Percentiles rank a stretch among this genome's conserved stretches.
phyloP scores from a whole-genome alignment of 23 red algal genomes.

The Gracilaria gracilis region DNA sequence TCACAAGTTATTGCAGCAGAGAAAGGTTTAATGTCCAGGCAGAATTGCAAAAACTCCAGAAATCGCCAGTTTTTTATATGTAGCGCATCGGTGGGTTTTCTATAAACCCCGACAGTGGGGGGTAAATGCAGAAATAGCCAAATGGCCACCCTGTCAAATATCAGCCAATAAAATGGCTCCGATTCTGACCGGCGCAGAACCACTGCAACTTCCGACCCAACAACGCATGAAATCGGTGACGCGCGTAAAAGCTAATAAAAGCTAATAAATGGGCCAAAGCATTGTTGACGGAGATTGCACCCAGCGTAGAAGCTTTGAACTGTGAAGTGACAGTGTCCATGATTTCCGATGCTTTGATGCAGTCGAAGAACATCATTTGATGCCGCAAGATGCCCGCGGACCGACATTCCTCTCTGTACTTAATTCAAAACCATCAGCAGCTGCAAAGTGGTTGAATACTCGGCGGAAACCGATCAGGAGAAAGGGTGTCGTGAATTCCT shows the following conservation, averaged over 20 bases:
- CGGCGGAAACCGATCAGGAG: neutral
- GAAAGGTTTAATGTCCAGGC: too few relatives aligned
- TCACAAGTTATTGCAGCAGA: too few relatives aligned
- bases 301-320: neutral
- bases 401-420: slow-evolving; percentile 3
- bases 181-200: too few relatives aligned
- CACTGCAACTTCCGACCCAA: too few relatives aligned
- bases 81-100: too few relatives aligned
- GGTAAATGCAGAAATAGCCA: too few relatives aligned
- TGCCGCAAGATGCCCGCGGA: neutral
- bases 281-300: neutral
- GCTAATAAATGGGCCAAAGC: neutral
- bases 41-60: too few relatives aligned
- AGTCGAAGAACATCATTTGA: slow-evolving; percentile 13
- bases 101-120: too few relatives aligned
- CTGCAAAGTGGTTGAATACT: neutral
- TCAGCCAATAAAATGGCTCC: too few relatives aligned
- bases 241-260: neutral
- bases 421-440: neutral
- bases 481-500: neutral
- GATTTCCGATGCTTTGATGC: slow-evolving; percentile 4
- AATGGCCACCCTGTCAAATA: too few relatives aligned
- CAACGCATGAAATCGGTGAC: neutral
- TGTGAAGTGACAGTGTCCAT: neutral
- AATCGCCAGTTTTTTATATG: too few relatives aligned